Evolutionary conservation across 768 basidiomycete genomes (phyloP), one percentile per base, ranked within the genome.

Genomic region (Tulasnella calospora): DNA sequence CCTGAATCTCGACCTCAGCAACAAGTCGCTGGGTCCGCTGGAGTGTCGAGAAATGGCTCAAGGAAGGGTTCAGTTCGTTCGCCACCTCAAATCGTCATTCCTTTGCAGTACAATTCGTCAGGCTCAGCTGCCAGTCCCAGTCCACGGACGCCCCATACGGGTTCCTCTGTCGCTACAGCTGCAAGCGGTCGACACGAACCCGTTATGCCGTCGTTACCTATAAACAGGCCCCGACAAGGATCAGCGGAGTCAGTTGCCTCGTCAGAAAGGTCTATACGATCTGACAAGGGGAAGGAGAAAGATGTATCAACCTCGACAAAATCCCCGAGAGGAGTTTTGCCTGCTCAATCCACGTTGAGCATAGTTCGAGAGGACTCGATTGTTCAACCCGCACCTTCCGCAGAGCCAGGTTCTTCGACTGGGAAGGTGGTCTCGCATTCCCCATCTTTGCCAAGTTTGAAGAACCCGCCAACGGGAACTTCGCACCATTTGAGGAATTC

Each of bases 31-130:
- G 61, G 30, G 30, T 67, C 61, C 27, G 61, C 61, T 27, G 15
- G 27, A 30, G 30, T 67, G 61, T 67, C 61, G 30, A 67, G 61
- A 27, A 67, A 67, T 15, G 61, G 61, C 0, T 67, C 61, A 17
- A 67, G 33, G 33, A 67, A 30, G 30, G 61, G 61, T 27, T 35
- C 38, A 7, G 36, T 17, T 38, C 71, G 44, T 13, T 40, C 71
- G 30, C 38, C 71, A 15, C 71, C 71, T 33, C 44, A 72, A 15
- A 72, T 72, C 71, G 44, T 46, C 71, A 72, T 72, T 41, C 71
- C 71, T 41, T 6, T 46, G 33, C 71, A 19, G 71, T 15, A 13
- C 44, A n/a, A 40, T 36, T 72, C 71, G 23, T 41, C 71, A 13
- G n/a, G 71, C 13, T 40, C 71, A 38, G 44, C 36, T 72, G 38